phyloP scores from a whole-genome alignment of 2,329 filamentous ascomycete genomes.

The Penicillium sp. region DNA sequence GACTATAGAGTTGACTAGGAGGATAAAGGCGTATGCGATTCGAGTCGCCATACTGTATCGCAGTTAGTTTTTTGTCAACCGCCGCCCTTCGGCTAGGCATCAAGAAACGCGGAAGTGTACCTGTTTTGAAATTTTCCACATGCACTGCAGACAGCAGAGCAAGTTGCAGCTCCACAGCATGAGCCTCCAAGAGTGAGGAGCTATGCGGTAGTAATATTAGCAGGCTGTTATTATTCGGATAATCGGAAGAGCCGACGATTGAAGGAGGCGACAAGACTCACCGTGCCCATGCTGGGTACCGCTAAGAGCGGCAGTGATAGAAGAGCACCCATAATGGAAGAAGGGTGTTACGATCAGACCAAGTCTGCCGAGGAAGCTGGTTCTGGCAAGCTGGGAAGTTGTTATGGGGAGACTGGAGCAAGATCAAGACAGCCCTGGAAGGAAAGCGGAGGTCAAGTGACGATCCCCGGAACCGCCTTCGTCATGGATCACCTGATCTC shows the following conservation, averaged over 20 bases:
- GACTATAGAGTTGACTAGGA: slow-evolving; percentile 93
- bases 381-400: neutral
- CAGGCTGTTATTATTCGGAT: slow-evolving; percentile 9
- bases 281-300: slow-evolving; percentile 81
- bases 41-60: slow-evolving; percentile 83
- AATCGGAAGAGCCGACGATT: slow-evolving; percentile 3
- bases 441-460: slow-evolving; percentile 15
- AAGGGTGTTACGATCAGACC: neutral
- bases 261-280: slow-evolving; percentile 55
- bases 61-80: slow-evolving; percentile 25
- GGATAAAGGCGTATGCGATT: slow-evolving; percentile 92
- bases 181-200: slow-evolving; percentile 79
- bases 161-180: slow-evolving; percentile 95
- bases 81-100: neutral
- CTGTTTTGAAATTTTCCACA: slow-evolving; percentile 98
- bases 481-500: slow-evolving; percentile 14
- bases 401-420: too few relatives aligned
- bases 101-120: slow-evolving; percentile 49
- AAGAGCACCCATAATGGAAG: slow-evolving; percentile 77
- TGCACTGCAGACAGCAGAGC: slow-evolving; percentile 91
- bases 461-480: slow-evolving; percentile 19
- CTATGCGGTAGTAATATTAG: slow-evolving; percentile 49
- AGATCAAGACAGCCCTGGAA: neutral
- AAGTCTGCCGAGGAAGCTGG: neutral
- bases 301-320: slow-evolving; percentile 89